Base-by-base conservation (phyloP, 192 early-diverging fungal genomes). In the Geranomyces variabilis region DNA sequence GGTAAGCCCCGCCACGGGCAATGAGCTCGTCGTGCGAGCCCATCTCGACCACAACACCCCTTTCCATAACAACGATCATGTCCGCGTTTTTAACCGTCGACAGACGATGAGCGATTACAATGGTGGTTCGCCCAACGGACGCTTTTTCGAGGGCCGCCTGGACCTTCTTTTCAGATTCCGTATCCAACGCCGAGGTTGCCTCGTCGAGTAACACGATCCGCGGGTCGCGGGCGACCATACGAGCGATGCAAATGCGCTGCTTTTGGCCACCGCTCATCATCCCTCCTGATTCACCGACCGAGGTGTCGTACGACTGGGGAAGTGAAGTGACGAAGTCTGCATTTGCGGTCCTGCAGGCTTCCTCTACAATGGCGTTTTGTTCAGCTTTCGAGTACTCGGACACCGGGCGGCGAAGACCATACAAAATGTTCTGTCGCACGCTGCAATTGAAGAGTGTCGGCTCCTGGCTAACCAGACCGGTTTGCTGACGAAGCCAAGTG, bases 201-300 rank as follows among this genome's bases (percentile, higher is more conserved):
- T 87, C 85, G 67, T 87, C 85, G 33, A 87, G 67, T 1, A 87
- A 49, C 64, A 99, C 84, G 12, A 97, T 93, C 26, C 79, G 79
- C 14, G 95, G 94, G 72, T 95, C 85, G 66, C 90, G 89, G 55
- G 96, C 86, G 33, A 97, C 78, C 21, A 93, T 93, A 63, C 95
- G 86, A 0, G 95, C 95, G 86, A 99, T 99, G 56, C 94, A 93
- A 76, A 98, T 94, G 67, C 96, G 88, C 81, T 96, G 94, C 41
- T 72, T 72, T 41, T 72, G 70, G 9, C 70, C 70, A 19, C 69
- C 69, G 31, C 15, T 55, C 31, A 69, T 21, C 67, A 69, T 69
- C 28, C 45, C 45, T 57, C 67, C 67, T 14, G 67, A 10, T 31
- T 69, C 67, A 26, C 96, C 96, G 34, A 96, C 93, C 31, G 74